These are phyloP conservation scores for Zarea fungicola DNA, from an alignment of 2,329 filamentous ascomycete species.

Conservation along the genomic window DNA sequence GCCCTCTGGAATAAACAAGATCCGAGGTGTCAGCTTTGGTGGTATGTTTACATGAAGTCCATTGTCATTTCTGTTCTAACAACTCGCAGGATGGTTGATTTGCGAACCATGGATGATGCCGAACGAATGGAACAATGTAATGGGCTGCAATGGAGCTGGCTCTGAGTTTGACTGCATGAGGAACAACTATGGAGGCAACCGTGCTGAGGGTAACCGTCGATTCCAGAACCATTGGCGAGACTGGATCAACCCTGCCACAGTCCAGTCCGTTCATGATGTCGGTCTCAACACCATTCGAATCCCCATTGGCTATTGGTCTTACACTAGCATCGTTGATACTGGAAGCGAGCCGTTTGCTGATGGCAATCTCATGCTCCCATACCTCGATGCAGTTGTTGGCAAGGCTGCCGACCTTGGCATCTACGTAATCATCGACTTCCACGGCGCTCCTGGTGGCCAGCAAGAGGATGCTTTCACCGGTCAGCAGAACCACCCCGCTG, in stretches of 20 bases:
- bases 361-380: conserved; percentile 23
- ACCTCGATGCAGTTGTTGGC: conserved; percentile 26
- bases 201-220: conserved; percentile 36
- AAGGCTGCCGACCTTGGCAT: conserved; percentile 28
- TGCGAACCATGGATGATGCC: conserved; percentile 48
- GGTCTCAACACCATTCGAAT: conserved; percentile 49
- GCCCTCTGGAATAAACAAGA: conserved; percentile 27
- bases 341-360: conserved; percentile 44
- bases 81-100: conserved; percentile 32
- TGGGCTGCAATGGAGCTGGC: conserved; percentile 38
- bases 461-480: conserved; percentile 40
- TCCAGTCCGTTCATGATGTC: conserved; percentile 40
- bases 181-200: conserved; percentile 21
- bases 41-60: conserved; percentile 22
- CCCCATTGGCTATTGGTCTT: conserved; percentile 50
- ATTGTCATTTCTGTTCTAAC: too few species aligned
- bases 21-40: conserved; percentile 50
- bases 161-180: conserved; percentile 51
- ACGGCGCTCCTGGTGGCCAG: conserved; percentile 46
- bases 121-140: conserved; percentile 36
- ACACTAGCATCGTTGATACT: conserved; percentile 41
- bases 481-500: conserved; percentile 28
- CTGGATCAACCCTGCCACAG: conserved; percentile 19
- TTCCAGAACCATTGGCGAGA: conserved; percentile 45
- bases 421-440: conserved; percentile 28